phyloP scores from a whole-genome alignment of 1,284 basidiomycete genomes.

The Leccinum angustisporum region DNA sequence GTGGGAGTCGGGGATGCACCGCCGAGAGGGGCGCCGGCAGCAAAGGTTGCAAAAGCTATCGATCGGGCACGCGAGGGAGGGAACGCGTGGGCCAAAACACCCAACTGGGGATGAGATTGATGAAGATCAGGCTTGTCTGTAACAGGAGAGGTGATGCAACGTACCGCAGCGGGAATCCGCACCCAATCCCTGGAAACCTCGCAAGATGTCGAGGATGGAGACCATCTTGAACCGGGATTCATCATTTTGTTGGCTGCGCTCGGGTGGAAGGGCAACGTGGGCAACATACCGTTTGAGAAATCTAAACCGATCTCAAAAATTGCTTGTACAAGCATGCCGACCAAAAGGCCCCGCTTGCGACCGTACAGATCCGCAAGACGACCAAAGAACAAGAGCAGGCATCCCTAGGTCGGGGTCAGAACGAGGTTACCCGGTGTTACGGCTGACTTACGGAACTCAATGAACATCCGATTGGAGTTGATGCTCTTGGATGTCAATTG shows the following conservation, averaged over 20 bases:
- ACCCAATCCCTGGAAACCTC: slow-evolving; percentile 71
- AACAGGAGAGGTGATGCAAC: slow-evolving; percentile 28
- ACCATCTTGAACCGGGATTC: slow-evolving; percentile 38
- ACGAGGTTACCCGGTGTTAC: not conserved
- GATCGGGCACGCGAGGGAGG: slow-evolving; percentile 67
- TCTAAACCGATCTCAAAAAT: slow-evolving; percentile 54
- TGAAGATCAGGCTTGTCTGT: slow-evolving; percentile 1
- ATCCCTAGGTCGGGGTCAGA: slow-evolving; percentile 48
- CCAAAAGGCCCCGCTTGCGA: slow-evolving; percentile 58
- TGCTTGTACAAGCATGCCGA: slow-evolving; percentile 47
- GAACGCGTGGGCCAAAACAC: slow-evolving; percentile 76
- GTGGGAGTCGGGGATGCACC: slow-evolving; percentile 38
- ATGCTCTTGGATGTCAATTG: slow-evolving; percentile 48
- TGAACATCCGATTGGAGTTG: slow-evolving; percentile 57
- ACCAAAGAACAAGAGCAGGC: slow-evolving; percentile 51
- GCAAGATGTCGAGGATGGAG: slow-evolving; percentile 58
- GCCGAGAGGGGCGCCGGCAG: slow-evolving; percentile 80
- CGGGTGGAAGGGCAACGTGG: not conserved
- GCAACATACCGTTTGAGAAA: slow-evolving; percentile 48
- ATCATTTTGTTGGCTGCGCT: no score
- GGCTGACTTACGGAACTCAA: slow-evolving; percentile 46
- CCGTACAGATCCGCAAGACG: slow-evolving; percentile 47
- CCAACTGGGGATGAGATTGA: slow-evolving; percentile 46
- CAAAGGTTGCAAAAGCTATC: slow-evolving; percentile 74
- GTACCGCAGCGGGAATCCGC: slow-evolving; percentile 67